phyloP scores from a whole-genome alignment of 305 asterid genomes.

The Nicotiana rustica region DNA sequence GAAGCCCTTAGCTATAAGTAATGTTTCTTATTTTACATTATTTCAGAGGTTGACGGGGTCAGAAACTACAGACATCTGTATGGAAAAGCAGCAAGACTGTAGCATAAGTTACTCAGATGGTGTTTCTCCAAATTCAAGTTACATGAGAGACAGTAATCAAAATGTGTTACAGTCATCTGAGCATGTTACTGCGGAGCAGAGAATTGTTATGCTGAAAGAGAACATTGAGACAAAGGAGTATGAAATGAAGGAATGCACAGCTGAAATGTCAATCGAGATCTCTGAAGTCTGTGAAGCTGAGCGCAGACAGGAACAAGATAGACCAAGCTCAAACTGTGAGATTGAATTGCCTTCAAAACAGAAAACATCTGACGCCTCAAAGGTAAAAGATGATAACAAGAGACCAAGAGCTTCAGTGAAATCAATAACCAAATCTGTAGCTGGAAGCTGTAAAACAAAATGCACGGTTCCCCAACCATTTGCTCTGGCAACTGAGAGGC shows the following conservation, averaged over 20 bases:
- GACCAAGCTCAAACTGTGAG: constrained; percentile 39
- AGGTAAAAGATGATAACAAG: constrained; percentile 43
- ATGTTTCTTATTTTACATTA: background rate
- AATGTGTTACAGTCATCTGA: constrained; percentile 42
- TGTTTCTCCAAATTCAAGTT: constrained; percentile 46
- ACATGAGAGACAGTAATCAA: constrained; percentile 34
- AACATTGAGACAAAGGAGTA: constrained; percentile 54
- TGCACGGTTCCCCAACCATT: constrained; percentile 80
- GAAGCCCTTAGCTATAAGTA: constrained; percentile 1
- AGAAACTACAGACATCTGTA: constrained; percentile 55
- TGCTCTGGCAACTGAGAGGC: constrained; percentile 79
- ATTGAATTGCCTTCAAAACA: constrained; percentile 32
- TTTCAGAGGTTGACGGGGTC: constrained; percentile 52
- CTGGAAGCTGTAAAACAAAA: constrained; percentile 58
- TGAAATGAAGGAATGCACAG: constrained; percentile 63
- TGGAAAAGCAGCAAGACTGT: constrained; percentile 67
- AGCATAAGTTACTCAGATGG: constrained; percentile 44
- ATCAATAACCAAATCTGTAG: constrained; percentile 44
- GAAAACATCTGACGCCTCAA: constrained; percentile 41
- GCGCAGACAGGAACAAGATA: constrained; percentile 46
- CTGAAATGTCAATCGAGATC: constrained; percentile 50
- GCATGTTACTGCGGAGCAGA: constrained; percentile 52
- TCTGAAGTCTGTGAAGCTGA: constrained; percentile 40
- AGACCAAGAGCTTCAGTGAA: constrained; percentile 45
- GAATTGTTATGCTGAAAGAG: constrained; percentile 44